Percentiles rank a stretch among this genome's conserved stretches.
Conservation (phyloP, 2,329 filamentous ascomycete genomes). For the Ustulina deusta region DNA sequence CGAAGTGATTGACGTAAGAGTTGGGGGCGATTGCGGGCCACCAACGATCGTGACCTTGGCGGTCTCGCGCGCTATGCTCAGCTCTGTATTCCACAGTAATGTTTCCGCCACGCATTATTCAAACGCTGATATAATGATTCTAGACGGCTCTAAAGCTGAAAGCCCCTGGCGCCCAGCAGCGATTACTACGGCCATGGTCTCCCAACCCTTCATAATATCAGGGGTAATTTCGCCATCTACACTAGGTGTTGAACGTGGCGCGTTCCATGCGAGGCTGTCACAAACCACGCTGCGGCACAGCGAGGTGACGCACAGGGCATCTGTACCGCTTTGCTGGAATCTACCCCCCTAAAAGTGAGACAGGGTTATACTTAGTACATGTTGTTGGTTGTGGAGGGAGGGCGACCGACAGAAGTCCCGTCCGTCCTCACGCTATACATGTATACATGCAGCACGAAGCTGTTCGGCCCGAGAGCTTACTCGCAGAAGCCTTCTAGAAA, state of each 20-base stretch:
- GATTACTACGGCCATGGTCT: background rate
- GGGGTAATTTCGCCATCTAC: background rate
- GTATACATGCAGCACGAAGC: background rate
- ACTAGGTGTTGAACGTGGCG: background rate
- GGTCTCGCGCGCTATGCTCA: constrained; percentile 22
- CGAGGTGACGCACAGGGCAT: constrained; percentile 13
- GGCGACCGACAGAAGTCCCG: constrained; percentile 8
- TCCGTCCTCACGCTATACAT: background rate
- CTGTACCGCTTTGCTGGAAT: constrained; percentile 30
- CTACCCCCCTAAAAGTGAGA: constrained; percentile 7
- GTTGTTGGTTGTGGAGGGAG: constrained; percentile 13
- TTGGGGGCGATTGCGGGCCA: constrained; percentile 36
- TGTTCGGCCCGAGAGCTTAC: constrained; percentile 33
- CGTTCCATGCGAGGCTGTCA: background rate
- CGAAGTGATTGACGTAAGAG: constrained; percentile 39
- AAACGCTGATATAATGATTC: constrained; percentile 17
- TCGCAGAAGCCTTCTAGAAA: constrained; percentile 39
- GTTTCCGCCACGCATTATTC: constrained; percentile 15
- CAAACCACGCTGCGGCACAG: constrained; percentile 19
- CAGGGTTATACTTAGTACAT: constrained; percentile 18
- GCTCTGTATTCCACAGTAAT: constrained; percentile 12
- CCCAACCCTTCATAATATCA: background rate
- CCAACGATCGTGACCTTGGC: constrained; percentile 23
- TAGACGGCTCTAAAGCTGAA: constrained; percentile 19
- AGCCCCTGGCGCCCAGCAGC: background rate